Conservation (phyloP, 2,329 filamentous ascomycete genomes). For the Apiospora kogelbergensis region DNA sequence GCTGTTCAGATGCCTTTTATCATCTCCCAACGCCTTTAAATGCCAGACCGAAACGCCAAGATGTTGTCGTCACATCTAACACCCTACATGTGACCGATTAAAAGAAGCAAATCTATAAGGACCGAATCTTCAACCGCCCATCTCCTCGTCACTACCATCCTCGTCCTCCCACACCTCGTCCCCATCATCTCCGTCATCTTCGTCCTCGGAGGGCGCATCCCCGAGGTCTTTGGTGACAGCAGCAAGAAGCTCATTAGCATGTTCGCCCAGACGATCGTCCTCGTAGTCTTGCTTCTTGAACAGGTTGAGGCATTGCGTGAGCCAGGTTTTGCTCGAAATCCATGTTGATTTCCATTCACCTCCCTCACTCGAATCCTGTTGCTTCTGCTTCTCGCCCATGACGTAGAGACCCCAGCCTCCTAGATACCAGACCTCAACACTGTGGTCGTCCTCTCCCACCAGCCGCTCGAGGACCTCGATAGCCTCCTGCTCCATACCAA, state of each 20-base stretch:
- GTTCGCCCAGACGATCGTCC: slow-evolving; percentile 74
- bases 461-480: slow-evolving; percentile 82
- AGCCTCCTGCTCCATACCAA: slow-evolving; percentile 80
- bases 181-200: slow-evolving; percentile 53
- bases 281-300: slow-evolving; percentile 81
- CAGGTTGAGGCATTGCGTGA: slow-evolving; percentile 78
- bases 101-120: neutral
- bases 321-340: slow-evolving; percentile 77
- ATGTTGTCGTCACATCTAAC: slow-evolving; percentile 4
- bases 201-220: slow-evolving; percentile 55
- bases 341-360: slow-evolving; percentile 62
- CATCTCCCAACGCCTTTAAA: slow-evolving; percentile 11
- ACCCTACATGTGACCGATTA: neutral
- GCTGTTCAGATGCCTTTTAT: slow-evolving; percentile 6
- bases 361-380: slow-evolving; percentile 41
- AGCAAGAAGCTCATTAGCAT: slow-evolving; percentile 69
- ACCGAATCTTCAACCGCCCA: slow-evolving; percentile 42
- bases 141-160: slow-evolving; percentile 56
- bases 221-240: slow-evolving; percentile 65
- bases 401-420: slow-evolving; percentile 92
- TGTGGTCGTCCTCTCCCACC: slow-evolving; percentile 85
- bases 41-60: slow-evolving; percentile 6
- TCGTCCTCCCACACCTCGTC: slow-evolving; percentile 45
- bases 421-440: slow-evolving; percentile 95
- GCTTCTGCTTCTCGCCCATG: slow-evolving; percentile 66